Conservation (phyloP, 352 stramenopile genomes). For the Phytophthora uliginosa region DNA sequence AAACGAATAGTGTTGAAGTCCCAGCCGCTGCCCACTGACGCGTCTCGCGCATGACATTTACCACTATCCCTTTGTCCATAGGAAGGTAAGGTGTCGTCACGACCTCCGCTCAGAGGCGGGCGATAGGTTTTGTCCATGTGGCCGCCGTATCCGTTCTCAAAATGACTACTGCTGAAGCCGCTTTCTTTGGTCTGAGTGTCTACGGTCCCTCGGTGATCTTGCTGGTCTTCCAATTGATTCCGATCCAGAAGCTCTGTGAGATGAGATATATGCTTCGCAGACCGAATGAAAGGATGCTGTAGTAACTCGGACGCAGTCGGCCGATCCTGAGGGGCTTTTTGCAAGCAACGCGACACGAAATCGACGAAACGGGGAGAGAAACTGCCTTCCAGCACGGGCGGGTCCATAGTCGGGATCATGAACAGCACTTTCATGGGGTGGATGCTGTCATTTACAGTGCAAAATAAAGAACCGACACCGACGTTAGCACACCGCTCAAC, state of each 20-base stretch:
- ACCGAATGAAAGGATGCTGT: constrained; percentile 86
- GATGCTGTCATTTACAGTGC: constrained; percentile 75
- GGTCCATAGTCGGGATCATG: constrained; percentile 97
- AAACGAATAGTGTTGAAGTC: constrained; percentile 84
- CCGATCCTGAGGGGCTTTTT: constrained; percentile 89
- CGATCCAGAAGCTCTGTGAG: constrained; percentile 77
- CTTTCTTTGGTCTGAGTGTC: constrained; percentile 14
- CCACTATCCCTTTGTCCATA: constrained; percentile 44
- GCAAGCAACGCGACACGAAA: constrained; percentile 92
- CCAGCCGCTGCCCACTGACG: constrained; percentile 69
- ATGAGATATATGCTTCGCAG: constrained; percentile 75
- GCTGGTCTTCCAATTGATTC: constrained; percentile 42
- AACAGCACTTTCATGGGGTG: constrained; percentile 99
- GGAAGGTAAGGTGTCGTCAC: constrained; percentile 35
- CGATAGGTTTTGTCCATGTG: constrained; percentile 24
- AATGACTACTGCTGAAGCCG: constrained; percentile 20
- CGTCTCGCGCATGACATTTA: constrained; percentile 52
- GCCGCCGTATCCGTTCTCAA: constrained; percentile 25
- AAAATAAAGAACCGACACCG: constrained; percentile 1
- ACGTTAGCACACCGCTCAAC: constrained; percentile 3
- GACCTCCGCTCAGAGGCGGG: constrained; percentile 16
- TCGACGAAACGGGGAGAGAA: constrained; percentile 87
- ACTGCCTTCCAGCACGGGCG: constrained; percentile 82
- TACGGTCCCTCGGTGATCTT: constrained; percentile 19
- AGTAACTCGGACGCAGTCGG: constrained; percentile 89